Evolutionary conservation across 2,329 filamentous ascomycete genomes (phyloP).

Genomic region (Botrytis tulipae): DNA sequence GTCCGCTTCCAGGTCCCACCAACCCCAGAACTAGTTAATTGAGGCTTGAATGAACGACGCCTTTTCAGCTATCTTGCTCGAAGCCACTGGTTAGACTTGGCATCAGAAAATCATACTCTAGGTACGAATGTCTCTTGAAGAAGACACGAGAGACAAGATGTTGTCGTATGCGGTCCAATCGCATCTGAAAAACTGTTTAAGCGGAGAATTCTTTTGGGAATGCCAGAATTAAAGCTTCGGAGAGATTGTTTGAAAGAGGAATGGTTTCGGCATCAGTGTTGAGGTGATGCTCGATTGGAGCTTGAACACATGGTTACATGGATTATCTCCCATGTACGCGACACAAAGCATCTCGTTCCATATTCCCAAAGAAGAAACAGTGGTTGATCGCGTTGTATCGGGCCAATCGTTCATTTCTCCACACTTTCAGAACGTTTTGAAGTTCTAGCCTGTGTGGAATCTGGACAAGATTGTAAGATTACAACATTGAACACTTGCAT

Average conservation of each 20-base stretch:
- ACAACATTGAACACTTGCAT: background rate
- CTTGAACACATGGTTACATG: background rate
- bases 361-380: background rate
- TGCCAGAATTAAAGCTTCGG: background rate
- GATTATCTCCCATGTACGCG: background rate
- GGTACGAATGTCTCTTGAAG: background rate
- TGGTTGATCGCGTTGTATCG: background rate
- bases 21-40: background rate
- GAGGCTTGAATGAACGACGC: conserved; percentile 4
- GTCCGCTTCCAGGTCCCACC: background rate
- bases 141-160: background rate
- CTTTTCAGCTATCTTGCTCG: conserved; percentile 17
- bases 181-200: background rate
- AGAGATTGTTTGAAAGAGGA: background rate
- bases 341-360: background rate
- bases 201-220: background rate
- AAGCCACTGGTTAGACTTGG: conserved; percentile 9
- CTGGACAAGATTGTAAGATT: background rate
- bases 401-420: background rate
- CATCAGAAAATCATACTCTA: background rate
- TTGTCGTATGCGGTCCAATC: background rate
- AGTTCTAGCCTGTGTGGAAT: background rate
- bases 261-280: background rate
- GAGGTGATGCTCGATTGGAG: background rate
- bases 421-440: background rate